Conservation (phyloP, 768 basidiomycete species). For the Auricularia sp. region DNA sequence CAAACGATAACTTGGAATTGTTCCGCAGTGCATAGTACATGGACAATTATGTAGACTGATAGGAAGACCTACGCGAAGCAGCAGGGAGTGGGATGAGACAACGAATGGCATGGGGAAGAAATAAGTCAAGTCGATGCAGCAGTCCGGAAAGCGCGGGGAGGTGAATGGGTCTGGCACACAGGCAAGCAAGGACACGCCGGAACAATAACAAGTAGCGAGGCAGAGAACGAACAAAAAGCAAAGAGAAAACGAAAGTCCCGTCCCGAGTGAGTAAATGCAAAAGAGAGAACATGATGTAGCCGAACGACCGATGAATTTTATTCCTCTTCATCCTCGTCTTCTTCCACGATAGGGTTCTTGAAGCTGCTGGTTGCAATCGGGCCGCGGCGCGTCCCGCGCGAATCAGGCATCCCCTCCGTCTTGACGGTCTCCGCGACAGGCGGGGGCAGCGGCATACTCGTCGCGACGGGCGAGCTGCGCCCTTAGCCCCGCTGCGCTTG, state of each 20-base stretch:
- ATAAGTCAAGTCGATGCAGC: not conserved
- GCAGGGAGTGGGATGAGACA: not conserved
- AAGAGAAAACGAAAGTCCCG: not conserved
- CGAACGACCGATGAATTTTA: conserved; percentile 6
- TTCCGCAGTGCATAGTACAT: not conserved
- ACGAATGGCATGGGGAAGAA: not conserved
- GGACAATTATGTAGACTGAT: not conserved
- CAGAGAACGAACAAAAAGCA: not conserved
- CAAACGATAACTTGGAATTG: not conserved
- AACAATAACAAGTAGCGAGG: not conserved
- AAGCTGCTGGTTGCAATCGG: not conserved
- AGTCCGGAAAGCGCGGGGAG: too few species aligned
- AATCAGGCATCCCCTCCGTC: conserved; percentile 41
- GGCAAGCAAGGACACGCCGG: not conserved
- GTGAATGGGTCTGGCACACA: too few species aligned
- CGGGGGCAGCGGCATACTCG: conserved; percentile 48
- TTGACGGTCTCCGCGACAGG: conserved; percentile 57
- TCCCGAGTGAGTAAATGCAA: not conserved
- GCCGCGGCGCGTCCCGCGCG: not conserved
- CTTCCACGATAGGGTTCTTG: conserved; percentile 51
- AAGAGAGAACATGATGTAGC: conserved; percentile 2
- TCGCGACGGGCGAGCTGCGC: conserved; percentile 48
- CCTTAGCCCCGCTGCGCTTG: conserved; percentile 13
- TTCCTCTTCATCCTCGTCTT: conserved; percentile 62
- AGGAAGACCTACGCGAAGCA: not conserved